Evolutionary conservation across 2,329 filamentous ascomycete genomes (phyloP).

Genomic region (Parastagonospora avenae): DNA sequence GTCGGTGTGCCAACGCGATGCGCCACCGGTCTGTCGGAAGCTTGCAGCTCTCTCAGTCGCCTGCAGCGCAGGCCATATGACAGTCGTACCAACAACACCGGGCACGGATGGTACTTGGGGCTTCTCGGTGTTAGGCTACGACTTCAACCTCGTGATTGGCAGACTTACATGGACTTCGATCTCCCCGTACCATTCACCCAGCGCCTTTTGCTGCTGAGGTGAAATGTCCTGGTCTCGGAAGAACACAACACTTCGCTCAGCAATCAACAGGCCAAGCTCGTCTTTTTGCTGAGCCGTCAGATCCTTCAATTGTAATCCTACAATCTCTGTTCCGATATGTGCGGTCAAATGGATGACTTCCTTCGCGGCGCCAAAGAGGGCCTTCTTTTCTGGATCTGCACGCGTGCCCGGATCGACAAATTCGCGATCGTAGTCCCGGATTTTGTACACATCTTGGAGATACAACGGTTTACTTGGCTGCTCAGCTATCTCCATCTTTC

Average conservation of each 20-base stretch:
- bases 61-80: slow-evolving; percentile 73
- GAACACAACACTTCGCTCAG: slow-evolving; percentile 53
- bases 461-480: slow-evolving; percentile 70
- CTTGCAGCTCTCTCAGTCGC: slow-evolving; percentile 65
- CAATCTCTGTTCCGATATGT: slow-evolving; percentile 46
- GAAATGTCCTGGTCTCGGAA: slow-evolving; percentile 57
- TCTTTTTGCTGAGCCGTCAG: slow-evolving; percentile 56
- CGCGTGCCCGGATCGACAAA: slow-evolving; percentile 51
- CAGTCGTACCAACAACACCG: slow-evolving; percentile 64
- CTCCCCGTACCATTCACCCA: slow-evolving; percentile 52
- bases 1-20: slow-evolving; percentile 72
- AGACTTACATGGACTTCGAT: slow-evolving; percentile 69
- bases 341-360: slow-evolving; percentile 49
- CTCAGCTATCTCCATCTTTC: no score
- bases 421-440: slow-evolving; percentile 56
- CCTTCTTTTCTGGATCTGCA: slow-evolving; percentile 56
- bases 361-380: slow-evolving; percentile 43
- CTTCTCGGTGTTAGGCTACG: slow-evolving; percentile 42
- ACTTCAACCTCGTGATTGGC: not conserved
- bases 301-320: slow-evolving; percentile 54
- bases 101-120: slow-evolving; percentile 75
- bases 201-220: slow-evolving; percentile 37
- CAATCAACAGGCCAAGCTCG: slow-evolving; percentile 53
- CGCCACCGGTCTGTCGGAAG: slow-evolving; percentile 71
- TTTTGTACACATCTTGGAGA: slow-evolving; percentile 70